phyloP scores from a whole-genome alignment of 1,284 basidiomycete genomes.

The Tetrapyrgos nigripes region DNA sequence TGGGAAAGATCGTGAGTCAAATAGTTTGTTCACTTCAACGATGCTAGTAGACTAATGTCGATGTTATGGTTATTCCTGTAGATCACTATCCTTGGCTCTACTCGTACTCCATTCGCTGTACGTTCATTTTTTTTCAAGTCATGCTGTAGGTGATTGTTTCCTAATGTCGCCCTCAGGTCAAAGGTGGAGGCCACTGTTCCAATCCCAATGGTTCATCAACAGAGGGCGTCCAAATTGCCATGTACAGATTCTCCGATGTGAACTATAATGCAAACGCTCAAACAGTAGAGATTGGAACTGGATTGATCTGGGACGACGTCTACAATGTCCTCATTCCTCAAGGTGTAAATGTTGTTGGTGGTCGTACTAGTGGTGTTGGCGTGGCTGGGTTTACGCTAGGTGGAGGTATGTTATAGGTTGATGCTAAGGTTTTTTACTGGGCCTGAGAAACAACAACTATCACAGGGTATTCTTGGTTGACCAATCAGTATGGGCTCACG shows the following conservation, averaged over 20 bases:
- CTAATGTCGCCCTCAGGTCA: constrained; percentile 43
- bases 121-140: constrained; percentile 9
- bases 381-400: constrained; percentile 61
- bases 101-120: constrained; percentile 49
- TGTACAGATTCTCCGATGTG: constrained; percentile 56
- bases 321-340: constrained; percentile 53
- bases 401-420: constrained; percentile 53
- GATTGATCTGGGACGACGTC: constrained; percentile 64
- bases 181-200: constrained; percentile 57
- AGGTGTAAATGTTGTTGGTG: constrained; percentile 58
- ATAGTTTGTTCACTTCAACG: not conserved
- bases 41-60: not conserved
- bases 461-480: constrained; percentile 48
- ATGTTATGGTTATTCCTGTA: constrained; percentile 16
- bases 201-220: constrained; percentile 63
- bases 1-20: constrained; percentile 48
- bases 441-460: constrained; percentile 21
- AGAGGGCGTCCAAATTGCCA: constrained; percentile 59
- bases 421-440: not conserved
- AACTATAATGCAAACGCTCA: constrained; percentile 44
- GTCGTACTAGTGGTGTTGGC: constrained; percentile 58
- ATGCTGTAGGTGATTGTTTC: not conserved
- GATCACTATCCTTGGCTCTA: constrained; percentile 53
- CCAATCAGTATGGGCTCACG: constrained; percentile 45
- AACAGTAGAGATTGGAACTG: constrained; percentile 55